Percentiles rank a stretch among this genome's conserved stretches.
Conservation (phyloP, 257 asterid genomes). For the Solanum rostratum region DNA sequence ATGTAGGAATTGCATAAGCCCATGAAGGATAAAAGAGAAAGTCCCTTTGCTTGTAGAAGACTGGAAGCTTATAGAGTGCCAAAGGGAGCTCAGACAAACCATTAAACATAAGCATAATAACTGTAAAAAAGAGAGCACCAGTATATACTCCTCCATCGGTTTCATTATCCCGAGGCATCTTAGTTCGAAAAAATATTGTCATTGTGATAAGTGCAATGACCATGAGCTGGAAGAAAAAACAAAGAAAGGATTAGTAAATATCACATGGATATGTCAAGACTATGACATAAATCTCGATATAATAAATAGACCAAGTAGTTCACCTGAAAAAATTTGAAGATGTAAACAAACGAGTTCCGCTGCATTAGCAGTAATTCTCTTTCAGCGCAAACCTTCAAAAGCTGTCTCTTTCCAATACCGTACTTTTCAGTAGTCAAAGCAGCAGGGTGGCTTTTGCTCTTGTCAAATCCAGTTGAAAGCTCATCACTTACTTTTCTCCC, state of each 20-base stretch:
- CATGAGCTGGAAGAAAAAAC: conserved; percentile 24
- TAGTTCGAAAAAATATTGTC: conserved; percentile 42
- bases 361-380: conserved; percentile 46
- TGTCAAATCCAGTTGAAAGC: conserved; percentile 43
- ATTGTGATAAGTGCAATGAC: conserved; percentile 21
- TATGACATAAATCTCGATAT: not conserved
- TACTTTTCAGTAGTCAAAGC: conserved; percentile 48
- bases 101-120: conserved; percentile 42
- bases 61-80: conserved; percentile 61
- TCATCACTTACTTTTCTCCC: conserved; percentile 33
- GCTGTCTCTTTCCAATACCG: conserved; percentile 37
- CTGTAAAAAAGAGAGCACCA: conserved; percentile 35
- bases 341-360: conserved; percentile 46
- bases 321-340: conserved; percentile 49
- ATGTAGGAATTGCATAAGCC: conserved; percentile 60
- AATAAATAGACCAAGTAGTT: not conserved
- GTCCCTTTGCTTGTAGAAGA: conserved; percentile 70
- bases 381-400: conserved; percentile 42
- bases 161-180: conserved; percentile 24
- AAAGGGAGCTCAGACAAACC: conserved; percentile 54
- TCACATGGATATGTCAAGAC: not conserved
- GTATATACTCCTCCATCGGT: conserved; percentile 32
- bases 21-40: conserved; percentile 61
- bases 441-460: conserved; percentile 64
- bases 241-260: not conserved